These are phyloP conservation scores for Graphilbum fragrans DNA, from an alignment of 2,329 filamentous ascomycete genomes.

Conservation along the genomic window DNA sequence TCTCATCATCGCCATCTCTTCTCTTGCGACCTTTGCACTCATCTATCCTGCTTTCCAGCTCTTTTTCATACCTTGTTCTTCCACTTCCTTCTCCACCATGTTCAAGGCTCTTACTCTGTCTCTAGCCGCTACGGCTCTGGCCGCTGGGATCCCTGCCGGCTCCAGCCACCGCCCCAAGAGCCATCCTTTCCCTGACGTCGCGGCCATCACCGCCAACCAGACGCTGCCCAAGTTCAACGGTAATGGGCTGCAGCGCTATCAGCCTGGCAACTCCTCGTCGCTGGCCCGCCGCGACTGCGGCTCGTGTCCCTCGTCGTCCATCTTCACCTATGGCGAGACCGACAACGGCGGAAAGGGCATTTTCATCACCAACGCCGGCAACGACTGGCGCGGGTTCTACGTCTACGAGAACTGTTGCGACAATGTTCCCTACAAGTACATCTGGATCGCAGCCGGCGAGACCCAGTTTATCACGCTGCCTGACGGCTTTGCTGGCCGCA, in stretches of 20 bases:
- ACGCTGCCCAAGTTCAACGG: background rate
- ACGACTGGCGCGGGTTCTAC: conserved; percentile 6
- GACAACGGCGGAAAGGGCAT: conserved; percentile 4
- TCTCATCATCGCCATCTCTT: too few relatives aligned
- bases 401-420: conserved; percentile 6
- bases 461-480: conserved; percentile 5
- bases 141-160: background rate
- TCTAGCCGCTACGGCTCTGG: background rate
- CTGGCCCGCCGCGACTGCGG: background rate
- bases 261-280: background rate
- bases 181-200: conserved; percentile 1
- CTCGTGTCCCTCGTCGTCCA: background rate
- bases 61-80: too few relatives aligned
- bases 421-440: conserved; percentile 5
- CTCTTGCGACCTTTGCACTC: too few relatives aligned
- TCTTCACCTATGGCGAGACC: conserved; percentile 1
- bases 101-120: background rate
- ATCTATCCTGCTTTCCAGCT: too few relatives aligned
- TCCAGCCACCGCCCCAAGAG: background rate
- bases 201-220: conserved; percentile 1
- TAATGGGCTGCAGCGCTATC: conserved; percentile 2
- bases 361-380: conserved; percentile 5
- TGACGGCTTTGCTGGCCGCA: conserved; percentile 2
- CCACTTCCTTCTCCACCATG: too few relatives aligned
- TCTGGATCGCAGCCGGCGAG: conserved; percentile 5